phyloP scores from a whole-genome alignment of 2,329 filamentous ascomycete genomes.

The Tetracladium maxilliforme region DNA sequence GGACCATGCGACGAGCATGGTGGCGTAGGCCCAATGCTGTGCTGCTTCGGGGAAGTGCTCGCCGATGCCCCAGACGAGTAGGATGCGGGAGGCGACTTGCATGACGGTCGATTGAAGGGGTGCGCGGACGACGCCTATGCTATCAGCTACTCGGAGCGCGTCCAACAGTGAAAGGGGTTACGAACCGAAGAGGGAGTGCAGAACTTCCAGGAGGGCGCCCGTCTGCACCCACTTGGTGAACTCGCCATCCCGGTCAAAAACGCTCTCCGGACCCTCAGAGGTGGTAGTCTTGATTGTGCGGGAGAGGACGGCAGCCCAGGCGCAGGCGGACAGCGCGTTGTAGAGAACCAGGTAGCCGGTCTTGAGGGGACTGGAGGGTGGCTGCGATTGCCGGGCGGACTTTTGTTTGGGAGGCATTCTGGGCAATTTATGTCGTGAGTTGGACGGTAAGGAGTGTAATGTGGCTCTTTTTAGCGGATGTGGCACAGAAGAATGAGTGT shows the following conservation, averaged over 20 bases:
- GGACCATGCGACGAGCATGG: slow-evolving; percentile 78
- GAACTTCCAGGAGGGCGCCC: slow-evolving; percentile 65
- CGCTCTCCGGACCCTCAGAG: slow-evolving; percentile 36
- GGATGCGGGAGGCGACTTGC: slow-evolving; percentile 77
- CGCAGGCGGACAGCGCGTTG: slow-evolving; percentile 61
- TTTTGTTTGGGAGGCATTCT: too few species aligned
- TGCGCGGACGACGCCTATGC: slow-evolving; percentile 65
- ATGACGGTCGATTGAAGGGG: slow-evolving; percentile 74
- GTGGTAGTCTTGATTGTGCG: slow-evolving; percentile 44
- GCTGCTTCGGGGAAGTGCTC: slow-evolving; percentile 57
- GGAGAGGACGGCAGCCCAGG: slow-evolving; percentile 67
- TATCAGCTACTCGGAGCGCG: not conserved
- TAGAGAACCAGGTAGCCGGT: slow-evolving; percentile 69
- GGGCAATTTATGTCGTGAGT: too few species aligned
- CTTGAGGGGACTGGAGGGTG: slow-evolving; percentile 29
- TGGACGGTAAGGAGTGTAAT: too few species aligned
- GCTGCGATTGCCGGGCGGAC: too few species aligned
- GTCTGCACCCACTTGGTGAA: slow-evolving; percentile 75
- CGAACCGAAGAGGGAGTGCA: slow-evolving; percentile 66
- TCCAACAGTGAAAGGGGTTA: slow-evolving; percentile 3
- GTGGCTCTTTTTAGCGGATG: too few species aligned
- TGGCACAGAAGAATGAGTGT: too few species aligned
- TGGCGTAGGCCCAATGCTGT: slow-evolving; percentile 47
- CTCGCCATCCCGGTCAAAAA: slow-evolving; percentile 46
- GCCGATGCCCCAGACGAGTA: slow-evolving; percentile 80